A percentile compares a stretch with the other conserved stretches of the same genome.
These are phyloP conservation scores for Rhodomyrtus tomentosa DNA, from an alignment of 345 rosid genomes.

Conservation along the genomic window DNA sequence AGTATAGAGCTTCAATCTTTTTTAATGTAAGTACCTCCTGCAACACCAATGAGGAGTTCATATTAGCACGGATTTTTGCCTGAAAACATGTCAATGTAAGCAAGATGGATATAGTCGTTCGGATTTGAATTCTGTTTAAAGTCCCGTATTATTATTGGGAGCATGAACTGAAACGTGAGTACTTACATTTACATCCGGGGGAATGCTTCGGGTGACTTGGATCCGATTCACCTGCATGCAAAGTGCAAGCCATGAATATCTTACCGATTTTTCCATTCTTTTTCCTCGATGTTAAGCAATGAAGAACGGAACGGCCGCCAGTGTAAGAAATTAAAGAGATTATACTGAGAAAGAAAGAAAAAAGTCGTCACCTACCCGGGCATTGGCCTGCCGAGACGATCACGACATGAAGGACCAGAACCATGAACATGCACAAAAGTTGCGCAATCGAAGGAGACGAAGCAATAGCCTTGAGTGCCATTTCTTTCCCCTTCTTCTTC, in stretches of 20 bases:
- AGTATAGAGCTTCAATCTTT: background rate
- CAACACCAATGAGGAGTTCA: background rate
- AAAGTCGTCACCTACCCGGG: background rate
- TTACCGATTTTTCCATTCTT: background rate
- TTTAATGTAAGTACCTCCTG: background rate
- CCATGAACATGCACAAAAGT: background rate
- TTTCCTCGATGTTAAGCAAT: background rate
- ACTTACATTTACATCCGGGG: background rate
- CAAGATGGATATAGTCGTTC: background rate
- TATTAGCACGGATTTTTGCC: background rate
- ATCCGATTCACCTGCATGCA: background rate
- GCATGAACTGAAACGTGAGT: background rate
- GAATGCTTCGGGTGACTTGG: background rate
- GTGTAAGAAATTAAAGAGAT: no score
- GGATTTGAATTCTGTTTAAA: background rate
- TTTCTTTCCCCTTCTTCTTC: background rate
- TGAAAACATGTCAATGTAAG: background rate
- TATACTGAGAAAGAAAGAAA: background rate
- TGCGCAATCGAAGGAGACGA: background rate
- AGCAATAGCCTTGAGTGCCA: background rate
- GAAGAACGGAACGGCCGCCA: background rate
- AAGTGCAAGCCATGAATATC: background rate
- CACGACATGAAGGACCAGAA: background rate
- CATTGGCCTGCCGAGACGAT: background rate
- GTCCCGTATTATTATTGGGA: background rate